Conservation (phyloP, 345 rosid genomes). For the Populus tremula region DNA sequence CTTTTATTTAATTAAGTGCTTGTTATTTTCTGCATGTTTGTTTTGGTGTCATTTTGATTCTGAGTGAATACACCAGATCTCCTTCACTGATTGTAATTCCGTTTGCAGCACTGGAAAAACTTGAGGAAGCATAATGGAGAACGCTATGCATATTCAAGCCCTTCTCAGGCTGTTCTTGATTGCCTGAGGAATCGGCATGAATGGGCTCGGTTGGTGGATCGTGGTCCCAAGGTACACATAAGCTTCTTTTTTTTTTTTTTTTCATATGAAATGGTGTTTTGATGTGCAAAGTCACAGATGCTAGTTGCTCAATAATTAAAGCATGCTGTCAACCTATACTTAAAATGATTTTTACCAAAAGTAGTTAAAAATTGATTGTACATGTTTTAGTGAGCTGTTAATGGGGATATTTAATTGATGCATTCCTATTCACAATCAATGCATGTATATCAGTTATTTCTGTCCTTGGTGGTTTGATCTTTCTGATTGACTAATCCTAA, state of each 20-base stretch:
- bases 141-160: conserved; percentile 96
- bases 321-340: neutral
- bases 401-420: neutral
- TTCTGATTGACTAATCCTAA: no score
- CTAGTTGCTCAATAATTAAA: neutral
- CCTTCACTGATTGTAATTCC: conserved; percentile 13
- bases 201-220: conserved; percentile 97
- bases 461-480: neutral
- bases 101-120: conserved; percentile 88
- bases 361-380: neutral
- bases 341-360: neutral
- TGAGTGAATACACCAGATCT: neutral
- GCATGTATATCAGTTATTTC: neutral
- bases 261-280: neutral
- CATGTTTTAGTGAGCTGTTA: neutral
- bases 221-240: conserved; percentile 86
- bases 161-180: conserved; percentile 98
- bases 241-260: neutral
- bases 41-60: neutral
- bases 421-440: neutral
- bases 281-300: neutral
- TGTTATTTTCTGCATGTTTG: conserved; percentile 10
- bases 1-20: neutral
- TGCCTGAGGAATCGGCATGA: conserved; percentile 93
- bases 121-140: conserved; percentile 98